A percentile compares a stretch with the other conserved stretches of the same genome.
These are phyloP conservation scores for Ceratobasidium theobromae DNA, from an alignment of 1,284 basidiomycete genomes.

Conservation along the genomic window DNA sequence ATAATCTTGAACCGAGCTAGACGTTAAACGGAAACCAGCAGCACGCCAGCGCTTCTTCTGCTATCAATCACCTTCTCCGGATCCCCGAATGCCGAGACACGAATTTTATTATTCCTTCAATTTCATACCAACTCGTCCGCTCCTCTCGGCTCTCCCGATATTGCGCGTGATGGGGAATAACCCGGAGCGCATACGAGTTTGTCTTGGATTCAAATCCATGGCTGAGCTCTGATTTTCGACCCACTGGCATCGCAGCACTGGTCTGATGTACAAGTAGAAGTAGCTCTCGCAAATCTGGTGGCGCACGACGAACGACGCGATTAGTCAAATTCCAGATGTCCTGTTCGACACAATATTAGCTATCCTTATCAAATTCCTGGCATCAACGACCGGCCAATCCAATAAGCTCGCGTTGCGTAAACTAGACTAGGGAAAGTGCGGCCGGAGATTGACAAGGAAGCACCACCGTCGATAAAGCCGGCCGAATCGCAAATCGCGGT, in stretches of 20 bases:
- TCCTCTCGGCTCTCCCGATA: not conserved
- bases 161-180: not conserved
- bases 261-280: not conserved
- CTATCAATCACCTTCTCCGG: not conserved
- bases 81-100: not conserved
- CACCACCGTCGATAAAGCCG: too few relatives aligned
- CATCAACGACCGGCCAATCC: not conserved
- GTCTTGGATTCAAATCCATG: not conserved
- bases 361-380: not conserved
- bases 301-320: not conserved
- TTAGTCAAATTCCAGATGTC: not conserved
- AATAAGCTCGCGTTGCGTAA: not conserved
- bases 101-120: not conserved
- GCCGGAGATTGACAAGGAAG: too few relatives aligned
- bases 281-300: not conserved
- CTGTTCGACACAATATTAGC: not conserved
- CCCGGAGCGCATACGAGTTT: not conserved
- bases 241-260: not conserved
- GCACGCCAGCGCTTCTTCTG: conserved; percentile 23
- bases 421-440: too few relatives aligned
- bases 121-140: too few relatives aligned
- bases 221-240: too few relatives aligned
- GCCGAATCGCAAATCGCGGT: too few relatives aligned
- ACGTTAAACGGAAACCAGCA: not conserved
- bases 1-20: not conserved